phyloP scores from a whole-genome alignment of 176 grass and related monocot genomes.

The Phyllostachys edulis region DNA sequence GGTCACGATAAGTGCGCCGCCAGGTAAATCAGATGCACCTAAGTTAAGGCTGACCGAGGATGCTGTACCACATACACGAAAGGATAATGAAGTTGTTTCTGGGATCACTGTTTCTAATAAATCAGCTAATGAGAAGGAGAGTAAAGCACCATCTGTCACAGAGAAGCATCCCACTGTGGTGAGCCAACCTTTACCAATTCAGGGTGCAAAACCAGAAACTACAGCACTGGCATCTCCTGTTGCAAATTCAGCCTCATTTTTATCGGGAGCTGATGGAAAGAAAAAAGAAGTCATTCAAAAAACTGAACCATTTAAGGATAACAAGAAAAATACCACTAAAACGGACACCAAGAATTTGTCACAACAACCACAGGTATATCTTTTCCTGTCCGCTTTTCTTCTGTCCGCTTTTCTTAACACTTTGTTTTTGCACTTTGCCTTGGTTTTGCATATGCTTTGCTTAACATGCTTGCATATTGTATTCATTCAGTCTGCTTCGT shows the following conservation, averaged over 20 bases:
- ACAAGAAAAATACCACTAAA: conserved; percentile 44
- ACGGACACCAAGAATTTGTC: conserved; percentile 43
- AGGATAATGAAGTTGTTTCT: conserved; percentile 41
- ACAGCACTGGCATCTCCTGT: background rate
- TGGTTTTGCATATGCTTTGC: conserved; percentile 1
- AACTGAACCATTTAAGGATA: conserved; percentile 63
- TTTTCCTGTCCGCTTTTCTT: background rate
- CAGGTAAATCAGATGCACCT: conserved; percentile 47
- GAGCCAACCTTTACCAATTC: conserved; percentile 12
- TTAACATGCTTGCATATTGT: conserved; percentile 30
- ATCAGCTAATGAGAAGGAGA: conserved; percentile 37
- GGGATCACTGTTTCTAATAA: conserved; percentile 21
- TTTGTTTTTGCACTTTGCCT: background rate
- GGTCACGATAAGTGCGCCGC: conserved; percentile 54
- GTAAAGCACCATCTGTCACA: conserved; percentile 15
- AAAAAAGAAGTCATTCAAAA: conserved; percentile 50
- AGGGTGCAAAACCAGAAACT: conserved; percentile 29
- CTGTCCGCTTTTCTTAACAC: background rate
- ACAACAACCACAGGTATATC: conserved; percentile 55
- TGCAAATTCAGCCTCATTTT: conserved; percentile 31
- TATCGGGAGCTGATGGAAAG: conserved; percentile 46
- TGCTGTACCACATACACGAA: conserved; percentile 20
- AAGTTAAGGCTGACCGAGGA: conserved; percentile 43
- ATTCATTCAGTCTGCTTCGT: conserved; percentile 51
- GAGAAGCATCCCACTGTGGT: conserved; percentile 32